Evolutionary conservation across 2,329 filamentous ascomycete genomes (phyloP).

Genomic region (Sclerotinia sclerotiorum): DNA sequence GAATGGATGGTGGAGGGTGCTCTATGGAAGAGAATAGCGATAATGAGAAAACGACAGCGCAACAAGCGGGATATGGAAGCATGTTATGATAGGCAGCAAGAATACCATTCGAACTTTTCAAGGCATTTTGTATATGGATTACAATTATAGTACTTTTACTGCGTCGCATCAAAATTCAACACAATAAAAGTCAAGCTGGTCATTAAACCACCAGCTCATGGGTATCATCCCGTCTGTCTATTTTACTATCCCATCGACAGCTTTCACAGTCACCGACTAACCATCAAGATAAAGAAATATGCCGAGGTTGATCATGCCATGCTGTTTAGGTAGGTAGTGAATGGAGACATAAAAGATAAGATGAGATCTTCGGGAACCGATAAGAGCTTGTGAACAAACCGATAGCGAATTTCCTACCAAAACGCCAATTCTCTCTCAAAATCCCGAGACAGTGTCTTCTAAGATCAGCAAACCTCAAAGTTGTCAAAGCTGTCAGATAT

Average conservation of each 20-base stretch:
- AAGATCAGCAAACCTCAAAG: not conserved
- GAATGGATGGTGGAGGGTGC: not conserved
- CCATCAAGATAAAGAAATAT: not conserved
- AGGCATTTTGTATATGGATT: not conserved
- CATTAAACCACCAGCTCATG: too few relatives aligned
- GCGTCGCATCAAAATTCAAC: not conserved
- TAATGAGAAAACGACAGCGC: conserved; percentile 1
- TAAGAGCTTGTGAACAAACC: conserved; percentile 8
- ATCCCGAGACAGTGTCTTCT: not conserved
- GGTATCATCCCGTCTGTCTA: not conserved
- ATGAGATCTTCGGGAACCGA: not conserved
- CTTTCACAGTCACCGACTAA: not conserved
- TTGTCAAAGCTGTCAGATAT: not conserved
- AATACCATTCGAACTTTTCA: not conserved
- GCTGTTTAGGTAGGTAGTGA: not conserved
- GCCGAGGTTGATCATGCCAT: not conserved
- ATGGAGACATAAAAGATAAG: conserved; percentile 4
- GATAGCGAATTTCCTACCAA: conserved; percentile 8
- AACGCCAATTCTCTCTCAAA: not conserved
- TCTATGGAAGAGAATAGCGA: not conserved
- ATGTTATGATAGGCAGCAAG: not conserved
- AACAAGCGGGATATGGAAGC: not conserved
- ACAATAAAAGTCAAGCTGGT: not conserved
- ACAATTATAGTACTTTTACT: not conserved
- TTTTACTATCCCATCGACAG: not conserved